Conservation (phyloP, 306 rosid species). For the Vigna hirtella region DNA sequence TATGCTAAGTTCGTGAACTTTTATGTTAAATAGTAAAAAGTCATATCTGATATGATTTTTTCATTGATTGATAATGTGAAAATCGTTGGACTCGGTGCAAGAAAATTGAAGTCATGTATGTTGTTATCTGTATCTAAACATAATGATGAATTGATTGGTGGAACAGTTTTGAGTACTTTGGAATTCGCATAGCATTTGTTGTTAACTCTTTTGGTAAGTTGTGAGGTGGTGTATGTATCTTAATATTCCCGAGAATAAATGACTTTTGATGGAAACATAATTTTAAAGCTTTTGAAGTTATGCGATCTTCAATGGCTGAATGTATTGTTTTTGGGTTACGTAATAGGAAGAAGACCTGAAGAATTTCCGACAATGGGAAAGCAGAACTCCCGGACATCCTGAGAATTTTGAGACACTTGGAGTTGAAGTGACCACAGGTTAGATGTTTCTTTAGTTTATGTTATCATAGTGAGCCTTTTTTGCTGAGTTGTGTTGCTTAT, state of each 20-base stretch:
- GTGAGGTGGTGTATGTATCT: slow-evolving; percentile 5
- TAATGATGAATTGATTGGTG: slow-evolving; percentile 20
- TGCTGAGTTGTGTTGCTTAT: slow-evolving; percentile 33
- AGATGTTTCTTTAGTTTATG: slow-evolving; percentile 26
- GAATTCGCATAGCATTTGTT: not conserved
- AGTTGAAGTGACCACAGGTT: slow-evolving; percentile 97
- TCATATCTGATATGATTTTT: not conserved
- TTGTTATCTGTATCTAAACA: not conserved
- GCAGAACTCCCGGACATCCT: slow-evolving; percentile 98
- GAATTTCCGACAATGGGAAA: slow-evolving; percentile 87
- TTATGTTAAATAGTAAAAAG: not conserved
- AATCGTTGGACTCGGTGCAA: not conserved
- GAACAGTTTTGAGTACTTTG: not conserved
- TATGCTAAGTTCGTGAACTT: not conserved
- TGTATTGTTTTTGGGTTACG: slow-evolving; percentile 31
- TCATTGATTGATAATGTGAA: not conserved
- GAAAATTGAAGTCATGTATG: not conserved
- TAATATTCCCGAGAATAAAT: not conserved
- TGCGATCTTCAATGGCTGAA: slow-evolving; percentile 35
- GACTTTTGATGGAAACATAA: not conserved
- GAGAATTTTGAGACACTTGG: slow-evolving; percentile 97
- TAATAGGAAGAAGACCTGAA: slow-evolving; percentile 90
- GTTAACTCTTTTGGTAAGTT: not conserved
- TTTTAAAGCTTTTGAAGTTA: not conserved
- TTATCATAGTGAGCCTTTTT: slow-evolving; percentile 4